phyloP scores from a whole-genome alignment of 306 rosid genomes.

The Trifolium dubium region DNA sequence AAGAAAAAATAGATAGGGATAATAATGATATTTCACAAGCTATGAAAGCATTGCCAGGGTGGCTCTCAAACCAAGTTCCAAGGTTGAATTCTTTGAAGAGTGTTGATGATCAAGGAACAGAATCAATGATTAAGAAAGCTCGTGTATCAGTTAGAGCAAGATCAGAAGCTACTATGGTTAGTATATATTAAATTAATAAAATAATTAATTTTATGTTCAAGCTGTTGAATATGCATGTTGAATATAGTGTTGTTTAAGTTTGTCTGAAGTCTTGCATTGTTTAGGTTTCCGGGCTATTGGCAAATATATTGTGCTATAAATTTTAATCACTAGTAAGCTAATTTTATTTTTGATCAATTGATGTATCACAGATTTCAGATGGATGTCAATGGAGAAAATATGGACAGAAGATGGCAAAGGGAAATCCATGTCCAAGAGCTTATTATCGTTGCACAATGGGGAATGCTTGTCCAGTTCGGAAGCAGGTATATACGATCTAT shows the following conservation, averaged over 20 bases:
- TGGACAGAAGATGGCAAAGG: constrained; percentile 59
- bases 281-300: no score
- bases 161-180: constrained; percentile 61
- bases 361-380: constrained; percentile 53
- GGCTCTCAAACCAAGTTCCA: constrained; percentile 43
- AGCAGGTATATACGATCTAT: constrained; percentile 47
- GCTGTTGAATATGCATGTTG: no score
- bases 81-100: constrained; percentile 29
- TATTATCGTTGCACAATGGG: constrained; percentile 70
- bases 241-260: no score
- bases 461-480: constrained; percentile 58
- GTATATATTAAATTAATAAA: neutral
- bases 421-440: constrained; percentile 70
- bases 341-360: neutral
- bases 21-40: neutral
- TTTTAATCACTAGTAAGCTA: neutral
- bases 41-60: constrained; percentile 34
- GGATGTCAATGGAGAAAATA: constrained; percentile 62
- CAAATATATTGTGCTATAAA: neutral
- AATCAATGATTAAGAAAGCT: constrained; percentile 63
- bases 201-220: no score
- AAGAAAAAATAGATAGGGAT: constrained; percentile 1
- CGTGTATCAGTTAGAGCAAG: constrained; percentile 64
- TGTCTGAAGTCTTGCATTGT: no score
- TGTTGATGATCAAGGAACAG: constrained; percentile 48